Base-by-base conservation (phyloP, 2,329 filamentous ascomycete species). In the Cordyceps cateniannulata region DNA sequence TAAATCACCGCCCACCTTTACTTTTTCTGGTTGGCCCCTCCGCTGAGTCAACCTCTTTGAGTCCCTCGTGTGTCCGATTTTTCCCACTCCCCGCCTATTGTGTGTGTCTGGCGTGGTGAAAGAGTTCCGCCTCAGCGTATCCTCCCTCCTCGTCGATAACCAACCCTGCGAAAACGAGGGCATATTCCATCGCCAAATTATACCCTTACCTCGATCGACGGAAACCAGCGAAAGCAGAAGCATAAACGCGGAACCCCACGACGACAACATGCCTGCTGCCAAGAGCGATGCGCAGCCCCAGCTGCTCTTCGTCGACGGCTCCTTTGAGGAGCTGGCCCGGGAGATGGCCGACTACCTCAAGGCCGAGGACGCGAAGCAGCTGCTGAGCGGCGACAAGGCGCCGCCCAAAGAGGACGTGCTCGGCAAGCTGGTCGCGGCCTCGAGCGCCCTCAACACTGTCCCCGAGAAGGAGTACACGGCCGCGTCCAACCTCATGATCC, bases 381-480 rank as follows among this genome's bases (percentile, higher is more conserved):
- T 90, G 65, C 82, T 93, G 67, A 79, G 95, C 70, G 83, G 87
- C 69, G 85, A 86, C 70, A 64, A 63, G 58, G 32, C 45, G 38
- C 68, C 70, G 20, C 68, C 74, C 58, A 91, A 92, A 79, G 91
- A 96, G 68, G 92, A 96, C 66, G 87, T 91, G 50, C 83, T 99
- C 62, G 89, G 93, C 81, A 93, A 92, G 82, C 82, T 99, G 66
- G 90, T 98, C 63, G 85, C 87, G 66, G 89, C 90, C 62, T 91
- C 91, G 58, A 77, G 83, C 58, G 84, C 83, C 55, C 81, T 99
- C 72, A 96, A 93, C 77, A 83, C 84, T 65, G 90, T 92, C 60
- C 91, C 93, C 62, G 95, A 99, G 83, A 96, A 95, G 84, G 93
- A 98, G 77, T 95, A 97, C 75, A 93, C 91, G 63, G 89, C 93